phyloP scores from a whole-genome alignment of 495 filamentous ascomycete genomes.

The Hypoxylon perforatum region DNA sequence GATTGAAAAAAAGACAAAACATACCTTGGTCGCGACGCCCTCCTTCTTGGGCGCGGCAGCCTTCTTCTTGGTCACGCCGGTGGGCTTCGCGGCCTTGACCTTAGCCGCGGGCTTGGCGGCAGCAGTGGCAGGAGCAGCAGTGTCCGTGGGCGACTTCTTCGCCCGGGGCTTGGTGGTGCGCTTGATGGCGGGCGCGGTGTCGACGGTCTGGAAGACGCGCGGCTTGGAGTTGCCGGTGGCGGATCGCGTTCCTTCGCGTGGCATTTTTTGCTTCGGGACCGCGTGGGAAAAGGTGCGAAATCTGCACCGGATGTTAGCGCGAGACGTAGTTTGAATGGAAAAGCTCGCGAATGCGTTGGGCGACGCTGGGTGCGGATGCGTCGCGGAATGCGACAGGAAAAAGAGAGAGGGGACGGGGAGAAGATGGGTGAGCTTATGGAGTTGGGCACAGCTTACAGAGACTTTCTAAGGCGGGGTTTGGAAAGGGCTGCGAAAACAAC shows the following conservation, averaged over 20 bases:
- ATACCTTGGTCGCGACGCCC: constrained; percentile 60
- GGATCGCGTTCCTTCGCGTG: constrained; percentile 67
- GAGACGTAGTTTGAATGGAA: constrained; percentile 10
- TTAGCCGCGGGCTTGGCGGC: constrained; percentile 50
- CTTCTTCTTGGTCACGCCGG: constrained; percentile 66
- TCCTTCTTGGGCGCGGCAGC: constrained; percentile 60
- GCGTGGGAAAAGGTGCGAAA: constrained; percentile 31
- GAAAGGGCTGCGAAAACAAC: background rate
- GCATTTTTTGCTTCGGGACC: constrained; percentile 52
- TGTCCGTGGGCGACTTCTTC: constrained; percentile 44
- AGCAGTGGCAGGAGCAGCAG: background rate
- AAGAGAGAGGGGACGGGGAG: background rate
- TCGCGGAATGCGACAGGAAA: constrained; percentile 46
- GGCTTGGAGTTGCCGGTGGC: constrained; percentile 65
- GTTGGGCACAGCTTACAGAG: constrained; percentile 34
- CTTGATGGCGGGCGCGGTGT: constrained; percentile 62
- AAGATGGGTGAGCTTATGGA: constrained; percentile 1
- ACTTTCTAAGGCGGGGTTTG: constrained; percentile 5
- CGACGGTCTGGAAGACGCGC: constrained; percentile 62
- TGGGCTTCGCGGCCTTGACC: constrained; percentile 61
- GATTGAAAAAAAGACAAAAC: constrained; percentile 14
- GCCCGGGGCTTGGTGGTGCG: constrained; percentile 53
- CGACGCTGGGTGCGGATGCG: constrained; percentile 36
- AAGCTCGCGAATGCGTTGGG: constrained; percentile 15
- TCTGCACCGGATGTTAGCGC: constrained; percentile 42